phyloP scores from a whole-genome alignment of 805 yeast genomes.

The Dipodascopsis uninucleata region DNA sequence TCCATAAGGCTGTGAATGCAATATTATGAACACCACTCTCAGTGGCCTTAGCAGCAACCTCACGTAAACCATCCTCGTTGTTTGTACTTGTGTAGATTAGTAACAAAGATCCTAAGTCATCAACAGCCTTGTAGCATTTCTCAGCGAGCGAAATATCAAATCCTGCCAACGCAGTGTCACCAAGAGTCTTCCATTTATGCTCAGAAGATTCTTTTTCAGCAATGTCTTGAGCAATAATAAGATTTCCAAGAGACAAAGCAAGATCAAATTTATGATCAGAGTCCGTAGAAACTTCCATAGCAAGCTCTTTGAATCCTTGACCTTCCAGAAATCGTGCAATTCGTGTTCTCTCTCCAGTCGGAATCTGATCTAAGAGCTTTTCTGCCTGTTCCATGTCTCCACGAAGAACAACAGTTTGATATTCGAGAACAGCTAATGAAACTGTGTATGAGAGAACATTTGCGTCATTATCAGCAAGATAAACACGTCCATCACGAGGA shows the following conservation, averaged over 20 bases:
- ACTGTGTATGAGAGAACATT: slow-evolving; percentile 76
- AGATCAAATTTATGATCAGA: slow-evolving; percentile 88
- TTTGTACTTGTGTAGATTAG: slow-evolving; percentile 80
- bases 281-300: slow-evolving; percentile 78
- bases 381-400: slow-evolving; percentile 88
- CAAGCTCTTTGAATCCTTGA: slow-evolving; percentile 82
- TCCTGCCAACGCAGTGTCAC: slow-evolving; percentile 73
- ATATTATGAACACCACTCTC: slow-evolving; percentile 77
- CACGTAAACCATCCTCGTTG: slow-evolving; percentile 54
- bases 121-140: slow-evolving; percentile 71
- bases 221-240: slow-evolving; percentile 66
- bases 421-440: slow-evolving; percentile 83
- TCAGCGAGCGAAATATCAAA: slow-evolving; percentile 83
- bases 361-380: slow-evolving; percentile 52
- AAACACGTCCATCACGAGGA: slow-evolving; percentile 84
- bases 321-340: slow-evolving; percentile 91
- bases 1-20: slow-evolving; percentile 91
- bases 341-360: slow-evolving; percentile 63
- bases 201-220: slow-evolving; percentile 48
- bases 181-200: slow-evolving; percentile 85
- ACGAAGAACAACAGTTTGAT: slow-evolving; percentile 91
- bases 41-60: slow-evolving; percentile 65
- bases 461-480: slow-evolving; percentile 86
- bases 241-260: slow-evolving; percentile 71
- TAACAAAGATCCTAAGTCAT: slow-evolving; percentile 77